Evolutionary conservation across 2,329 filamentous ascomycete species (phyloP).

Genomic region (Ceratocystis destructans): DNA sequence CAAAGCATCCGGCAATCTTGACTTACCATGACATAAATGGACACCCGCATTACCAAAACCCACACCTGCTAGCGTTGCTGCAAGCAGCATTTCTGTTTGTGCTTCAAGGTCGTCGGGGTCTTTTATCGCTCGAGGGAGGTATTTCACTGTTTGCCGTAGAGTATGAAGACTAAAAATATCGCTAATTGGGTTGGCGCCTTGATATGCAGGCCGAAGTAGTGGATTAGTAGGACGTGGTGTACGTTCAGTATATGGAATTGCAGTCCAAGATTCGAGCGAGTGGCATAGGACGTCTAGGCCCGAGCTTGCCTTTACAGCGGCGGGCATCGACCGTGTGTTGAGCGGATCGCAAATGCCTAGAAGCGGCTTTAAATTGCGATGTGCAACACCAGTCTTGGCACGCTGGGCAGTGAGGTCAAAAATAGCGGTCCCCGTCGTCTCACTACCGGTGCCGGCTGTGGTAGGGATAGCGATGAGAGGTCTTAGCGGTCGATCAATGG

Average conservation of each 20-base stretch:
- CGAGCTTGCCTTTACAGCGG: constrained; percentile 80
- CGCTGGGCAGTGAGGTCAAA: constrained; percentile 84
- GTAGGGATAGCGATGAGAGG: constrained; percentile 65
- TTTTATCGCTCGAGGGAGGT: constrained; percentile 72
- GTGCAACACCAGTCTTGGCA: constrained; percentile 91
- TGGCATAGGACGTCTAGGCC: constrained; percentile 94
- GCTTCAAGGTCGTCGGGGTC: constrained; percentile 88
- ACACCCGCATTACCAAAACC: constrained; percentile 97
- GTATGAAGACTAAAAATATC: constrained; percentile 92
- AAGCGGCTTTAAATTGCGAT: constrained; percentile 88
- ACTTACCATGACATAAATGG: constrained; percentile 53
- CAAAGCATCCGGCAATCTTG: neutral
- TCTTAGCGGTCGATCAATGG: constrained; percentile 50
- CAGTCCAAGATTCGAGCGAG: constrained; percentile 91
- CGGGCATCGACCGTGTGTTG: constrained; percentile 92
- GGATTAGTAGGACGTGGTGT: constrained; percentile 76
- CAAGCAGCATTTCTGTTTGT: constrained; percentile 88
- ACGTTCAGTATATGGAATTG: constrained; percentile 84
- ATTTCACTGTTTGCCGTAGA: constrained; percentile 72
- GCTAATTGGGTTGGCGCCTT: constrained; percentile 93
- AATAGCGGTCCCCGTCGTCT: constrained; percentile 95
- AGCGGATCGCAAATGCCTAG: constrained; percentile 74
- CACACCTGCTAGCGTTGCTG: constrained; percentile 84
- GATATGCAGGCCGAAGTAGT: constrained; percentile 81
- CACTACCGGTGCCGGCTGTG: constrained; percentile 74